Base-by-base conservation (phyloP, 305 asterid species). In the Euphrasia arctica region DNA sequence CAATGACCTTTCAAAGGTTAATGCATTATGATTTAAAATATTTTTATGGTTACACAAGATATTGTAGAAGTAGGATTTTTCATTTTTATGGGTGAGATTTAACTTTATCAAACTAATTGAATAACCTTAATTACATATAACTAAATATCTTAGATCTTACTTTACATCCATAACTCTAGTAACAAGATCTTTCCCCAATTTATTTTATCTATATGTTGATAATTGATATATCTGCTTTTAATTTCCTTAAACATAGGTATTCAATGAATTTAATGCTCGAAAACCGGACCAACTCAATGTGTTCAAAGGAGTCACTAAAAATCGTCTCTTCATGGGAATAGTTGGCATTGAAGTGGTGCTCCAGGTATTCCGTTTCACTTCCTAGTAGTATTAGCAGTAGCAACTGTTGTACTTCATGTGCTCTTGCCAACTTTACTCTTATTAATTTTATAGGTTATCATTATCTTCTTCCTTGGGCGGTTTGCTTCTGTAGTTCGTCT, bases 221-320 rank as follows among this genome's bases (percentile, higher is more conserved):
- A n/a, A n/a, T 14, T 55, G 57, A 51, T 56, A 22, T 36, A 42
- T 54, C 58, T 27, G 15, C 51, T 58, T 34, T 63, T 34, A 63
- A 65, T 70, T 4, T 62, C 27, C 27, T 48, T 18, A 32, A 58
- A 58, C 55, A 36, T 79, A 93, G 99, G 63, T 88, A 5, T 93
- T 94, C 69, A 94, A 94, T 72, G 97, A 88, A 75, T 84, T 94
- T 62, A 94, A 94, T 82, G 95, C 97, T 66, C 88, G 99, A 61
- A 88, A 90, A 69, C 97, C 97, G 0, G 97, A 94, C 27, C 90
- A 94, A 79, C 56, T 86, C 3, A 94, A 90, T 72, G 90, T 88
- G n/a, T 94, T 78, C 68, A 72, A 68, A 66, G 97, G 97, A 49
- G 90, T 92, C 15, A 77, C 82, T 39, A 85, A 45, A 57, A 92